phyloP scores from a whole-genome alignment of 306 rosid species.

The Begonia loranthoides region DNA sequence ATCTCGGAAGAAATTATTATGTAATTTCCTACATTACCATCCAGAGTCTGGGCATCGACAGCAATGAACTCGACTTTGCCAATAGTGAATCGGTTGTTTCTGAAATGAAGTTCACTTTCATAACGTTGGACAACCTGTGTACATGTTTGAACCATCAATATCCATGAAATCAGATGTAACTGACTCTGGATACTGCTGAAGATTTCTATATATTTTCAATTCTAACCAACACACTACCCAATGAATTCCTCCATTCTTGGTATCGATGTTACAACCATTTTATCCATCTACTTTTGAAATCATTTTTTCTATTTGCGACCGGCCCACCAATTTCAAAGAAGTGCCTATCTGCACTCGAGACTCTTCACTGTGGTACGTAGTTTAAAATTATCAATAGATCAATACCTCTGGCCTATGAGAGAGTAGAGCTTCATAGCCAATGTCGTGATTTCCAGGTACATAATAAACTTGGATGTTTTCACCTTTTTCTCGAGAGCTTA shows the following conservation, averaged over 20 bases:
- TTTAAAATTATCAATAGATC: background rate
- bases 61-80: conserved; percentile 73
- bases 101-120: conserved; percentile 48
- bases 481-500: conserved; percentile 34
- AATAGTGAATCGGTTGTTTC: conserved; percentile 37
- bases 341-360: too few relatives aligned
- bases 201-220: too few relatives aligned
- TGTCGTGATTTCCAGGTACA: conserved; percentile 77
- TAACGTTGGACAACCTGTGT: conserved; percentile 47
- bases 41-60: conserved; percentile 64
- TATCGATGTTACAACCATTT: too few relatives aligned
- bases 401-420: conserved; percentile 43
- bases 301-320: too few relatives aligned
- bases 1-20: too few relatives aligned
- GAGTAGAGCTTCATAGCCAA: conserved; percentile 52
- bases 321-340: too few relatives aligned
- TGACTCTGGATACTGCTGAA: background rate
- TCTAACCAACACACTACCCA: too few relatives aligned
- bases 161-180: conserved; percentile 7
- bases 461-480: conserved; percentile 29
- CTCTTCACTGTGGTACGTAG: too few relatives aligned
- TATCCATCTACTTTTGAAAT: too few relatives aligned
- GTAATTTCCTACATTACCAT: conserved; percentile 27
- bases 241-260: too few relatives aligned
- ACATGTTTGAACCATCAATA: background rate